A percentile compares a stretch with the other conserved stretches of the same genome.
These are phyloP conservation scores for Smittium mucronatum DNA, from an alignment of 371 early-diverging fungal species.

Conservation along the genomic window DNA sequence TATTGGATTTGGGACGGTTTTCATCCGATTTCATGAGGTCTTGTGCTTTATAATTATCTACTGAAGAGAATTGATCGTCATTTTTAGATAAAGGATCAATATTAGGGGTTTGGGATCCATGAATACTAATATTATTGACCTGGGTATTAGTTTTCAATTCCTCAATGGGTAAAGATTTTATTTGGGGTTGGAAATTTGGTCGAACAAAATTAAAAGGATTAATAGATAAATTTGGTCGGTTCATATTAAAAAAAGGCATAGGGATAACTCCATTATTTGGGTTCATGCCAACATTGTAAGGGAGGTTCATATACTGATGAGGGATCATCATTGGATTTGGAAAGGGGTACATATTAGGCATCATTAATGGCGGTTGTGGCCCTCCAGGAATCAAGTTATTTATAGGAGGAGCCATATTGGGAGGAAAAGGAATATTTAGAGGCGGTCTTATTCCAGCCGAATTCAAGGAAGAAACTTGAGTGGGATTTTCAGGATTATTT, in stretches of 20 bases:
- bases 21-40: no score
- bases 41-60: no score
- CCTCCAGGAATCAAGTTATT: not conserved
- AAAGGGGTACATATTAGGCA: not conserved
- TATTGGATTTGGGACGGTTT: no score
- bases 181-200: not conserved
- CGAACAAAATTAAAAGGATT: not conserved
- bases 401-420: not conserved
- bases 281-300: conserved; percentile 29
- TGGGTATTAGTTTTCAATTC: no score
- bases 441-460: not conserved
- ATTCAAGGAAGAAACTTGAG: not conserved
- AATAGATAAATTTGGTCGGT: not conserved
- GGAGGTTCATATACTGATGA: not conserved
- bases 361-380: not conserved
- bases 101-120: no score
- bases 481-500: no score
- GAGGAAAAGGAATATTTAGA: not conserved
- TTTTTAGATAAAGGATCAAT: no score
- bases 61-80: no score
- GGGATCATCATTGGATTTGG: not conserved
- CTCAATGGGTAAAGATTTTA: conserved; percentile 1
- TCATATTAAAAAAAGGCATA: conserved; percentile 6
- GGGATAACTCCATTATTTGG: conserved; percentile 13
- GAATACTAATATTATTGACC: no score